These are phyloP conservation scores for Begonia masoniana DNA, from an alignment of 306 rosid genomes.

Conservation along the genomic window DNA sequence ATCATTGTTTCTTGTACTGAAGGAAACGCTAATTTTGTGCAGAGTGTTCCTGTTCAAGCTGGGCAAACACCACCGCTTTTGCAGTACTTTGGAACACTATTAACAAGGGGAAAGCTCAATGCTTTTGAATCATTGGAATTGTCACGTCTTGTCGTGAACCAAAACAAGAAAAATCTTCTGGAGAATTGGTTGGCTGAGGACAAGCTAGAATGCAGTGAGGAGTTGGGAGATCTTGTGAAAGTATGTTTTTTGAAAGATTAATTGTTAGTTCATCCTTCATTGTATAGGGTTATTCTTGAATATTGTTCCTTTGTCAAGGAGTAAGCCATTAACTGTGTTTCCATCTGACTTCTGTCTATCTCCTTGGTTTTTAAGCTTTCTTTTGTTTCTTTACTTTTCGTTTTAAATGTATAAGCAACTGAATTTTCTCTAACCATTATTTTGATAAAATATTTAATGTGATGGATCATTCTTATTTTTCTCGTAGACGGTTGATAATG, in stretches of 20 bases:
- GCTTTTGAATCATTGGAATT: constrained; percentile 89
- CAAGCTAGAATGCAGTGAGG: constrained; percentile 99
- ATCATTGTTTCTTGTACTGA: too few relatives aligned
- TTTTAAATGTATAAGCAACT: too few relatives aligned
- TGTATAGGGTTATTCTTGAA: background rate
- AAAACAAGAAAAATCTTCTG: constrained; percentile 92
- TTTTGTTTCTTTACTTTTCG: too few relatives aligned
- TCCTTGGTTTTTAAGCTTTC: too few relatives aligned
- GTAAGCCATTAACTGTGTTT: too few relatives aligned
- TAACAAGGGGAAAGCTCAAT: constrained; percentile 91
- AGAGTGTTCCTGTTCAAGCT: constrained; percentile 99
- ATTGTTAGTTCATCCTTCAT: constrained; percentile 1
- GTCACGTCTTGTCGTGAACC: constrained; percentile 95
- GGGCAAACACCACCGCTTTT: constrained; percentile 98
- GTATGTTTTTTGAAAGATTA: constrained; percentile 29
- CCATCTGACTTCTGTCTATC: too few relatives aligned
- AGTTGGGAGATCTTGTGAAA: constrained; percentile 98
- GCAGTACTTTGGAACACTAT: constrained; percentile 96
- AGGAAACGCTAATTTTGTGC: constrained; percentile 12
- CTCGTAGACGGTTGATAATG: constrained; percentile 84
- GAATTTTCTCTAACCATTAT: too few relatives aligned
- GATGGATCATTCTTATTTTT: background rate
- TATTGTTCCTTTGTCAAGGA: too few relatives aligned
- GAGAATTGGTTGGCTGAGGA: constrained; percentile 99
- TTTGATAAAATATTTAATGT: too few relatives aligned